Conservation (phyloP, 805 yeast genomes). For the Suhomyces tanzawaensis region DNA sequence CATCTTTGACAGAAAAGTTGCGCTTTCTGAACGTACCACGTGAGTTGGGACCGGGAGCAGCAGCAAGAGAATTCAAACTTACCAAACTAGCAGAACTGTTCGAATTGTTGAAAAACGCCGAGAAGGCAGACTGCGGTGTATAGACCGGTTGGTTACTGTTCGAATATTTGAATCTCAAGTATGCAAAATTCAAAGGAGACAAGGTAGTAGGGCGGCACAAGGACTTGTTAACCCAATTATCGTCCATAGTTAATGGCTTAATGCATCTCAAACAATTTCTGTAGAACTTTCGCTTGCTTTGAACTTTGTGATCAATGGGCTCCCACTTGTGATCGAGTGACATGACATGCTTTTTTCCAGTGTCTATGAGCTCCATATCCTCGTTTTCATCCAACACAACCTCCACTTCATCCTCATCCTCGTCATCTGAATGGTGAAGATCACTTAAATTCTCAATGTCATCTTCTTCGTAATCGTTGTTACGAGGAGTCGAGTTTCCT, state of each 20-base stretch:
- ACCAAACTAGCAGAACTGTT: conserved; percentile 17
- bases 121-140: conserved; percentile 1
- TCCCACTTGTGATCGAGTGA: conserved; percentile 40
- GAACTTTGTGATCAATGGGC: conserved; percentile 37
- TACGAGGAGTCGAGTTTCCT: conserved; percentile 1
- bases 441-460: conserved; percentile 28
- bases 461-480: conserved; percentile 12
- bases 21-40: conserved; percentile 9
- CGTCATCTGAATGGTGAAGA: conserved; percentile 29
- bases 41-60: neutral
- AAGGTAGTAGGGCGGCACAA: conserved; percentile 37
- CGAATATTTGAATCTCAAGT: conserved; percentile 17
- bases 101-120: conserved; percentile 9
- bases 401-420: conserved; percentile 18
- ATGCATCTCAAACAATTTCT: conserved; percentile 58
- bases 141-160: neutral
- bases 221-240: conserved; percentile 51
- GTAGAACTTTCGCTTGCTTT: conserved; percentile 39
- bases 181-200: conserved; percentile 19
- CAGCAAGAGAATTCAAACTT: conserved; percentile 12
- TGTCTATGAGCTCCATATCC: neutral
- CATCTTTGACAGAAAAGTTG: conserved; percentile 17
- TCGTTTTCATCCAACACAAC: conserved; percentile 6
- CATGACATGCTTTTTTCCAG: neutral
- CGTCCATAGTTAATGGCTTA: conserved; percentile 50